A percentile compares a stretch with the other conserved stretches of the same genome.
Conservation (phyloP, 306 rosid species). For the Morella rubra region DNA sequence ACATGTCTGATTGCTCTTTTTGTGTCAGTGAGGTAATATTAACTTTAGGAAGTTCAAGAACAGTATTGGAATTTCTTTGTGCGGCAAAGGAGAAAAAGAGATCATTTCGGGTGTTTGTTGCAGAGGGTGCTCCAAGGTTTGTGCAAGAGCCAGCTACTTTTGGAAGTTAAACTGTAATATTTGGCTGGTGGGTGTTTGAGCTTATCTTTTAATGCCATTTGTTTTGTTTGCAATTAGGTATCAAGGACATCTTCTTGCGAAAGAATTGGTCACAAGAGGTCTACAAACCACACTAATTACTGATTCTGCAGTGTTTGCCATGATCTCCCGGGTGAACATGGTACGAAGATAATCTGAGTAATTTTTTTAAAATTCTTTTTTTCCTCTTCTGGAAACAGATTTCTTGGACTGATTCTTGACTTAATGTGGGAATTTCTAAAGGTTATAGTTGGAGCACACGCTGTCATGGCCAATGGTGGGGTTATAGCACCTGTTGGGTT, state of each 20-base stretch:
- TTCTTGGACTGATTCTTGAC: conserved; percentile 21
- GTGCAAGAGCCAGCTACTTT: conserved; percentile 30
- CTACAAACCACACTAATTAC: conserved; percentile 79
- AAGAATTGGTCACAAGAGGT: conserved; percentile 76
- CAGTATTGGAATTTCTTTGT: conserved; percentile 91
- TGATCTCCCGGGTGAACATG: conserved; percentile 95
- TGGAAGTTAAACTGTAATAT: conserved; percentile 8
- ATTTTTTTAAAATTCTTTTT: not conserved
- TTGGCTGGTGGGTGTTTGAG: conserved; percentile 22
- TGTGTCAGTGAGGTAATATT: conserved; percentile 90
- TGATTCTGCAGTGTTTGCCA: conserved; percentile 85
- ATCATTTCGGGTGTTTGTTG: conserved; percentile 88
- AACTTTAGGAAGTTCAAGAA: conserved; percentile 94
- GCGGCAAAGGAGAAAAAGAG: conserved; percentile 96
- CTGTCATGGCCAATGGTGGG: conserved; percentile 99
- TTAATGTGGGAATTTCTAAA: conserved; percentile 38
- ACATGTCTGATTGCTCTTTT: conserved; percentile 19
- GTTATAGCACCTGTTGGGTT: conserved; percentile 91
- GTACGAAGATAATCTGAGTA: conserved; percentile 36
- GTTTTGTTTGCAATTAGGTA: conserved; percentile 50
- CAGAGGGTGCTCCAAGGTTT: conserved; percentile 99
- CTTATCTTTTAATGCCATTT: conserved; percentile 10
- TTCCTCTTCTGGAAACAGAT: not conserved
- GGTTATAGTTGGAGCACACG: conserved; percentile 99
- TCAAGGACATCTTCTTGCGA: conserved; percentile 87